phyloP scores from a whole-genome alignment of 1,139 yeast genomes.

The Taiozyma sp. region DNA sequence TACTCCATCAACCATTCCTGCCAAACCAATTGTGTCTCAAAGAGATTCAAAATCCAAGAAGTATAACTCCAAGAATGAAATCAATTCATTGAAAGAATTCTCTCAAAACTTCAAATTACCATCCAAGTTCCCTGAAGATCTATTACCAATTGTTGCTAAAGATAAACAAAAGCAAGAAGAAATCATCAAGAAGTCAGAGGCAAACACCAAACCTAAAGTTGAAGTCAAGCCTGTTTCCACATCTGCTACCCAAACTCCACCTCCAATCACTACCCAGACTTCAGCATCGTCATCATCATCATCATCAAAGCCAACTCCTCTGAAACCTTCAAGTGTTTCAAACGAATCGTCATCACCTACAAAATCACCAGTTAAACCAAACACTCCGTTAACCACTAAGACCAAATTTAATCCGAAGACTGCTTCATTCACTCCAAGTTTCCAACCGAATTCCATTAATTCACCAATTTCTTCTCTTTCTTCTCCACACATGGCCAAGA shows the following conservation, averaged over 20 bases:
- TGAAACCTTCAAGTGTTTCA: conserved; percentile 2
- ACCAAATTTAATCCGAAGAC: conserved; percentile 72
- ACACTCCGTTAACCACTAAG: neutral
- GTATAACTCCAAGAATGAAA: conserved; percentile 56
- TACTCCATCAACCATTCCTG: conserved; percentile 16
- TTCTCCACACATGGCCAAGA: conserved; percentile 13
- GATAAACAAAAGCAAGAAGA: conserved; percentile 62
- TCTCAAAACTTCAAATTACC: conserved; percentile 80
- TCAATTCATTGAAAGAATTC: conserved; percentile 76
- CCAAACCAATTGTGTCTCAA: conserved; percentile 20
- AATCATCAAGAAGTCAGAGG: conserved; percentile 33
- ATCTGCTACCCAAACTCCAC: conserved; percentile 5
- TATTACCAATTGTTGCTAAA: conserved; percentile 69
- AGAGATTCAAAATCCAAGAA: conserved; percentile 31
- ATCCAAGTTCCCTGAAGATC: conserved; percentile 66
- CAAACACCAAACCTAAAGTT: conserved; percentile 9
- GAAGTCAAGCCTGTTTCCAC: conserved; percentile 5
- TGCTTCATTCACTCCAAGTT: conserved; percentile 61
- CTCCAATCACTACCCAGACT: conserved; percentile 13
- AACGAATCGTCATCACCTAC: conserved; percentile 25
- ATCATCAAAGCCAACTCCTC: neutral
- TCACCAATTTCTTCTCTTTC: conserved; percentile 19
- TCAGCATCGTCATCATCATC: conserved; percentile 13
- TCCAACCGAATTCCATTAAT: conserved; percentile 16
- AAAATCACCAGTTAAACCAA: conserved; percentile 40